phyloP scores from a whole-genome alignment of 1,139 yeast species.

The Diutina neorugosa region DNA sequence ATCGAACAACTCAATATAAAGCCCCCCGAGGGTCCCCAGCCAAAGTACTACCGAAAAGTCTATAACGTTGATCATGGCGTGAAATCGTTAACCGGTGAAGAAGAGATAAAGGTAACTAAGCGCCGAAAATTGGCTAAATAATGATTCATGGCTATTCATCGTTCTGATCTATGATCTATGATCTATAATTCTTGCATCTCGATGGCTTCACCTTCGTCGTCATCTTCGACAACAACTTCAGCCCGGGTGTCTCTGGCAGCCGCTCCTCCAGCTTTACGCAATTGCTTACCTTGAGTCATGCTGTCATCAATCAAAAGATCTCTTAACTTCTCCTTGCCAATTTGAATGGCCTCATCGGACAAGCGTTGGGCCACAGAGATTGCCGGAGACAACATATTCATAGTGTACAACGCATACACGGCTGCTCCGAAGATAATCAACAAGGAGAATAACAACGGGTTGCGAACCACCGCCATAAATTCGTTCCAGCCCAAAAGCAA shows the following conservation, averaged over 20 bases:
- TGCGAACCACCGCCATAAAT: constrained; percentile 75
- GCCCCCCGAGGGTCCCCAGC: not conserved
- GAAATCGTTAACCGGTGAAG: not conserved
- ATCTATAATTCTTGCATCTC: constrained; percentile 1
- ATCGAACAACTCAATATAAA: not conserved
- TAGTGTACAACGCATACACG: constrained; percentile 52
- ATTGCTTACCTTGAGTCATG: not conserved
- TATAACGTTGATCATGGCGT: not conserved
- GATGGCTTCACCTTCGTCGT: not conserved
- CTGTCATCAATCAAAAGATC: constrained; percentile 32
- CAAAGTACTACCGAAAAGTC: not conserved
- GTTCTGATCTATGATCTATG: not conserved
- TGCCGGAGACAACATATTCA: constrained; percentile 71
- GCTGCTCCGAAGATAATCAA: constrained; percentile 46
- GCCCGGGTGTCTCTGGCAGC: not conserved
- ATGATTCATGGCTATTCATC: not conserved
- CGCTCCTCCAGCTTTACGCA: not conserved
- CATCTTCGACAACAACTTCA: not conserved
- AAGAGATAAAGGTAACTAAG: not conserved
- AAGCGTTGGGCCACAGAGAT: constrained; percentile 45
- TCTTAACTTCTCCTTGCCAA: constrained; percentile 47
- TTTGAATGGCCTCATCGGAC: constrained; percentile 40
- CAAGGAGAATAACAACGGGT: constrained; percentile 64
- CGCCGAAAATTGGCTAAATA: not conserved
- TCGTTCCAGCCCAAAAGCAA: constrained; percentile 91